Conservation (phyloP, 2,329 filamentous ascomycete genomes). For the Pyrenophora graminea region DNA sequence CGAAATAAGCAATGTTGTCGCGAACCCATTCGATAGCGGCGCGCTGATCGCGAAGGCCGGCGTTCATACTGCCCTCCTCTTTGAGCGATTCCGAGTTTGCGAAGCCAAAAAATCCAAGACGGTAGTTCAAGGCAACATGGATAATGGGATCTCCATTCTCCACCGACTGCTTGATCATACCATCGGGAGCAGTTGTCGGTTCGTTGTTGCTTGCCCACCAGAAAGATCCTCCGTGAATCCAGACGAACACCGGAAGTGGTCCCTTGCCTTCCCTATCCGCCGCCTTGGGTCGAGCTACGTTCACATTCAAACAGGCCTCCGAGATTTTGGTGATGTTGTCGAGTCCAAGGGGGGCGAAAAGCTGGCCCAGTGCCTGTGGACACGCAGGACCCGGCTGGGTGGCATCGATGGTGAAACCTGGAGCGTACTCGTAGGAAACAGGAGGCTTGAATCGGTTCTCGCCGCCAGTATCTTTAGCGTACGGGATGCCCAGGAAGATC, state of each 20-base stretch:
- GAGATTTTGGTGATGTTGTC: conserved; percentile 44
- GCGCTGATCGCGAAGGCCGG: conserved; percentile 47
- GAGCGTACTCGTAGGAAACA: conserved; percentile 35
- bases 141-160: conserved; percentile 49
- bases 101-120: conserved; percentile 48
- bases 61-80: conserved; percentile 42
- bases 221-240: conserved; percentile 61
- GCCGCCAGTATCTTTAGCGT: conserved; percentile 54
- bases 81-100: conserved; percentile 40
- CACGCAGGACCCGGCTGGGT: conserved; percentile 52
- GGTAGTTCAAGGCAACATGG: conserved; percentile 44
- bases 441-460: conserved; percentile 55
- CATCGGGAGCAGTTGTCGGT: conserved; percentile 50
- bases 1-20: conserved; percentile 43
- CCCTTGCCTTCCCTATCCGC: conserved; percentile 30
- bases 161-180: conserved; percentile 53
- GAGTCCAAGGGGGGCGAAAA: conserved; percentile 33
- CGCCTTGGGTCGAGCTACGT: conserved; percentile 60
- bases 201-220: conserved; percentile 40
- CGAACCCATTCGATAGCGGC: conserved; percentile 47
- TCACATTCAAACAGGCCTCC: conserved; percentile 66
- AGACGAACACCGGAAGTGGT: conserved; percentile 60
- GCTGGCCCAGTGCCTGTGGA: conserved; percentile 48
- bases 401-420: conserved; percentile 46
- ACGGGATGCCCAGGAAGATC: conserved; percentile 55